These are phyloP conservation scores for Dendrobium huoshanense DNA, from an alignment of 106 monocot species.

Conservation along the genomic window DNA sequence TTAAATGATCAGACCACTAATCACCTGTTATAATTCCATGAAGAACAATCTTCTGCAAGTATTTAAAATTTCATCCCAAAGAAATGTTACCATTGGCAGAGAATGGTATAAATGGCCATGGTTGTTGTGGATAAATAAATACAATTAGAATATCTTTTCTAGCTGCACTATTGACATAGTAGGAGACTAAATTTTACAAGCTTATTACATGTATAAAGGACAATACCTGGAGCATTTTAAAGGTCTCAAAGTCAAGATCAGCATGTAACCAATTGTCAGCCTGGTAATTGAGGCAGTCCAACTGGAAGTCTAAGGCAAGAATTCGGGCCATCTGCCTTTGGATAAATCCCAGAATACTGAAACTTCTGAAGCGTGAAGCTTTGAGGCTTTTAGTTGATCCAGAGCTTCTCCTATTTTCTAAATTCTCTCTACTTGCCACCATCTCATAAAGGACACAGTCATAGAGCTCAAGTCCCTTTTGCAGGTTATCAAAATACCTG, in stretches of 20 bases:
- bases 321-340: slow-evolving; percentile 79
- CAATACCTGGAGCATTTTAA: slow-evolving; percentile 73
- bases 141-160: neutral
- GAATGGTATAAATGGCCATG: no score
- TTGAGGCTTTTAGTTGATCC: slow-evolving; percentile 35
- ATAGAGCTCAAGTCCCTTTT: slow-evolving; percentile 61
- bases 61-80: no score
- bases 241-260: slow-evolving; percentile 89
- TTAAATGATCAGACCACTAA: no score
- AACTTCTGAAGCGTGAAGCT: slow-evolving; percentile 59
- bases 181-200: neutral
- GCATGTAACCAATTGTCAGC: slow-evolving; percentile 74
- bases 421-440: slow-evolving; percentile 69
- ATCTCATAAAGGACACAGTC: slow-evolving; percentile 95
- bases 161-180: neutral
- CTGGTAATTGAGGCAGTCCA: slow-evolving; percentile 87
- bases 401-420: slow-evolving; percentile 52
- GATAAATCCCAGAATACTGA: slow-evolving; percentile 81
- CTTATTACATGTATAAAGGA: neutral
- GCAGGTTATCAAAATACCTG: slow-evolving; percentile 77
- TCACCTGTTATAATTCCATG: no score
- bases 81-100: no score
- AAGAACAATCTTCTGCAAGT: no score
- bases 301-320: slow-evolving; percentile 82
- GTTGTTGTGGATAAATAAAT: no score